phyloP scores from a whole-genome alignment of 352 stramenopile species.

The Phytophthora pluvialis region DNA sequence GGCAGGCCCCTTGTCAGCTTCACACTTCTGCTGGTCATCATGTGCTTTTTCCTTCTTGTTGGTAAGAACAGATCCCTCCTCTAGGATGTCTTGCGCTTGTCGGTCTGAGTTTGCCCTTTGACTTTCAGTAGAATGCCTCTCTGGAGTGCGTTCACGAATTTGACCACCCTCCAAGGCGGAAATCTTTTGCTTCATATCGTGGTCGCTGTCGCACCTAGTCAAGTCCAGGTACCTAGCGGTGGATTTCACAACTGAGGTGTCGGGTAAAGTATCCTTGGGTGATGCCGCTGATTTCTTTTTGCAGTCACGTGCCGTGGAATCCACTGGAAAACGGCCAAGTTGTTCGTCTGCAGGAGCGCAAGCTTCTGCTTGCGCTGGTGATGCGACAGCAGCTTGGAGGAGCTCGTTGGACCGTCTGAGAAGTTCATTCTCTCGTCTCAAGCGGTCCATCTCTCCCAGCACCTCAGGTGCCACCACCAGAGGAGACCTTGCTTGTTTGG shows the following conservation, averaged over 20 bases:
- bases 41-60: background rate
- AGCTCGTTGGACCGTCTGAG: conserved; percentile 71
- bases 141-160: background rate
- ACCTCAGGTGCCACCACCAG: conserved; percentile 37
- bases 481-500: conserved; percentile 2
- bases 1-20: background rate
- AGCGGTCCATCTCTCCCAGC: conserved; percentile 64
- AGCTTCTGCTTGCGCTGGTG: conserved; percentile 12
- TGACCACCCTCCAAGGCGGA: background rate
- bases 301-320: background rate
- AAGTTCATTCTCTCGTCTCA: conserved; percentile 71
- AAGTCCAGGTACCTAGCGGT: conserved; percentile 32
- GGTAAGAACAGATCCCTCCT: background rate
- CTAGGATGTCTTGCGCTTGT: background rate
- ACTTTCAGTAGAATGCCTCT: background rate
- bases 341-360: background rate
- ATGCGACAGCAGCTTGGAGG: conserved; percentile 49
- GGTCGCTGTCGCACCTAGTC: conserved; percentile 26
- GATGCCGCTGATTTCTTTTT: background rate
- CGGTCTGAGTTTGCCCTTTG: background rate
- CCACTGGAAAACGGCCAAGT: background rate
- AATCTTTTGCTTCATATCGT: conserved; percentile 19
- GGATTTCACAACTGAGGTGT: background rate
- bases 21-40: conserved; percentile 10
- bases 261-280: background rate